phyloP scores from a whole-genome alignment of 106 monocot species.

The Platanthera zijinensis region DNA sequence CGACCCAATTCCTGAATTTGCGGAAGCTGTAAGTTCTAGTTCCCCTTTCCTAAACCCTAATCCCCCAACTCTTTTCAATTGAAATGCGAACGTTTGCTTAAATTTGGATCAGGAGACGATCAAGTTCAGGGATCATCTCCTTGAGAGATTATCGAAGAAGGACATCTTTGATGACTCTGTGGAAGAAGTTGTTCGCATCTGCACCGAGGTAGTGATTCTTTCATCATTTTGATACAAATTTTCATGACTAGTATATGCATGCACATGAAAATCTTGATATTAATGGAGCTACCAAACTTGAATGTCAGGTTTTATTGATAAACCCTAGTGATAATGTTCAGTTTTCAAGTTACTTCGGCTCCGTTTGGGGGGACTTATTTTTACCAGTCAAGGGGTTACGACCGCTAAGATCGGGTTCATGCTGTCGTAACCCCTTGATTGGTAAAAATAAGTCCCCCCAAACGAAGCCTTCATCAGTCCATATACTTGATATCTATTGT shows the following conservation, averaged over 20 bases:
- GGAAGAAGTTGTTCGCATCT: constrained; percentile 43
- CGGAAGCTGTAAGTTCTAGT: constrained; percentile 32
- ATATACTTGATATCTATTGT: no score
- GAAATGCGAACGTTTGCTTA: neutral
- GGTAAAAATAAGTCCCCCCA: no score
- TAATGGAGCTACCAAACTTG: neutral
- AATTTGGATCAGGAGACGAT: constrained; percentile 39
- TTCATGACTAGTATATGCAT: neutral
- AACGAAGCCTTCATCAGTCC: no score
- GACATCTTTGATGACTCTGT: constrained; percentile 50
- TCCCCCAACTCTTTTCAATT: neutral
- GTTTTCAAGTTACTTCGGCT: neutral
- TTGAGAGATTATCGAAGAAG: constrained; percentile 51
- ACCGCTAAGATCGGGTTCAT: no score
- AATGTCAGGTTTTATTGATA: neutral
- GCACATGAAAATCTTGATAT: neutral
- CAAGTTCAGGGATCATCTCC: constrained; percentile 43
- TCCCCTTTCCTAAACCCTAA: neutral
- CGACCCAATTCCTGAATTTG: constrained; percentile 66
- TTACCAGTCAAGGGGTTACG: no score
- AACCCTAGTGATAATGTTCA: neutral
- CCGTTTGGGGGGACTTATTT: no score
- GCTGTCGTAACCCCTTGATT: no score
- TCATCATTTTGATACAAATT: neutral
- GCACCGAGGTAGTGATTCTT: constrained; percentile 41